Percentiles rank a stretch among this genome's conserved stretches.
Conservation (phyloP, 2,329 filamentous ascomycete species). For the Aspergillus sp. region DNA sequence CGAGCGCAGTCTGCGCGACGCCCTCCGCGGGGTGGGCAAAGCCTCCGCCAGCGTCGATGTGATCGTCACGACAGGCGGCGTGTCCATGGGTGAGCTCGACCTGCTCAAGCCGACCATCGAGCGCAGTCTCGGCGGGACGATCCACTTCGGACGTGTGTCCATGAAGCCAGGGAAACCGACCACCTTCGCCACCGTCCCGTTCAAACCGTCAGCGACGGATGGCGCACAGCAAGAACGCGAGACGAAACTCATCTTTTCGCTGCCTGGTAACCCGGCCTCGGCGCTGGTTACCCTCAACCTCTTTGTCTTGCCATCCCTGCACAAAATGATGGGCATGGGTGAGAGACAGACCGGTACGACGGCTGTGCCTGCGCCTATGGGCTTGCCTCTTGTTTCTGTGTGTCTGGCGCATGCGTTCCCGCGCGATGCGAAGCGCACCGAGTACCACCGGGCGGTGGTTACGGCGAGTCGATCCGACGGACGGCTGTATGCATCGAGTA, state of each 20-base stretch:
- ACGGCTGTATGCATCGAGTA: conserved; percentile 70
- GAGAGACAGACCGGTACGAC: conserved; percentile 15
- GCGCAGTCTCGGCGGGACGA: conserved; percentile 80
- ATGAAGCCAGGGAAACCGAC: conserved; percentile 99
- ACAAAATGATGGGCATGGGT: conserved; percentile 67
- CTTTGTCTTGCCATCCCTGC: conserved; percentile 85
- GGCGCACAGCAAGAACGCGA: conserved; percentile 52
- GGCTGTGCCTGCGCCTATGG: conserved; percentile 55
- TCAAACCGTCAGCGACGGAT: conserved; percentile 49
- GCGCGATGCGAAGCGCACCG: conserved; percentile 71
- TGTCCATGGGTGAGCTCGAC: conserved; percentile 97
- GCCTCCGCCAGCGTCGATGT: conserved; percentile 60
- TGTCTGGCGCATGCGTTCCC: conserved; percentile 68
- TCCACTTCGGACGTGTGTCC: conserved; percentile 91
- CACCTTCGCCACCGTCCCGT: conserved; percentile 85
- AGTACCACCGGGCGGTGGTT: conserved; percentile 87
- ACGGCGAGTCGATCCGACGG: conserved; percentile 62
- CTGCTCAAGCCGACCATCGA: conserved; percentile 96
- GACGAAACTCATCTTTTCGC: conserved; percentile 74
- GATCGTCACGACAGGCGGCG: conserved; percentile 87
- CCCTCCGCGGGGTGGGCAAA: conserved; percentile 57
- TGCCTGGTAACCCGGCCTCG: conserved; percentile 91
- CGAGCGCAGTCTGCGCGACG: conserved; percentile 72
- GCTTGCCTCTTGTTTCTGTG: conserved; percentile 71
- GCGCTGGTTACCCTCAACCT: conserved; percentile 91